A percentile compares a stretch with the other conserved stretches of the same genome.
These are phyloP conservation scores for Metarhizium guizhouense DNA, from an alignment of 2,329 filamentous ascomycete species.

Conservation along the genomic window DNA sequence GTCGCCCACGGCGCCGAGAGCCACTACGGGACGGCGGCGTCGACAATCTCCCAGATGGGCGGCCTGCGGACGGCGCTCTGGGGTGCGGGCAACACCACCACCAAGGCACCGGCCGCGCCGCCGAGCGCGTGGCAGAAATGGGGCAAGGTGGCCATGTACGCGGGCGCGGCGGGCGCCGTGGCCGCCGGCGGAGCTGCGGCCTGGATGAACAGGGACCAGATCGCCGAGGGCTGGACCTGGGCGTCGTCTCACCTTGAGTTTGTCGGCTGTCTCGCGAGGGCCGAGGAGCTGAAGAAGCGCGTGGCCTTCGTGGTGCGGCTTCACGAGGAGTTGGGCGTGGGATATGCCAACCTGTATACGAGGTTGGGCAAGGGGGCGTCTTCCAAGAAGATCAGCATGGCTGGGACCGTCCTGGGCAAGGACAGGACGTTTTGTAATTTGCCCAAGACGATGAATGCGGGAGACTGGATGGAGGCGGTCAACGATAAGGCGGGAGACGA, in stretches of 20 bases:
- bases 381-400: constrained; percentile 41
- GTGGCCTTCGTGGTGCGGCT: constrained; percentile 60
- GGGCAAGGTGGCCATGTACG: constrained; percentile 78
- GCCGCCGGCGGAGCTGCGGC: constrained; percentile 76
- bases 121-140: constrained; percentile 60
- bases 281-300: constrained; percentile 69
- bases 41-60: constrained; percentile 59
- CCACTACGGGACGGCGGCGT: constrained; percentile 65
- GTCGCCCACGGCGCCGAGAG: constrained; percentile 82
- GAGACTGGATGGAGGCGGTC: constrained; percentile 59
- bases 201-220: constrained; percentile 75
- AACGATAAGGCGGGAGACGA: constrained; percentile 79
- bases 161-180: constrained; percentile 74
- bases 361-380: constrained; percentile 63
- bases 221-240: constrained; percentile 71
- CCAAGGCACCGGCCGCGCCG: not conserved
- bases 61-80: constrained; percentile 60
- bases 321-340: constrained; percentile 56
- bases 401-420: constrained; percentile 52
- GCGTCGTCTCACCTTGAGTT: constrained; percentile 88
- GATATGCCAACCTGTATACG: constrained; percentile 83
- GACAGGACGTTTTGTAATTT: constrained; percentile 85
- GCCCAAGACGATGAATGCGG: constrained; percentile 46
- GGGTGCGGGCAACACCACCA: constrained; percentile 18
- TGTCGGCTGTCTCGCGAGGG: constrained; percentile 78